Evolutionary conservation across 1,139 yeast species (phyloP).

Genomic region (Yamadazyma aaseri): DNA sequence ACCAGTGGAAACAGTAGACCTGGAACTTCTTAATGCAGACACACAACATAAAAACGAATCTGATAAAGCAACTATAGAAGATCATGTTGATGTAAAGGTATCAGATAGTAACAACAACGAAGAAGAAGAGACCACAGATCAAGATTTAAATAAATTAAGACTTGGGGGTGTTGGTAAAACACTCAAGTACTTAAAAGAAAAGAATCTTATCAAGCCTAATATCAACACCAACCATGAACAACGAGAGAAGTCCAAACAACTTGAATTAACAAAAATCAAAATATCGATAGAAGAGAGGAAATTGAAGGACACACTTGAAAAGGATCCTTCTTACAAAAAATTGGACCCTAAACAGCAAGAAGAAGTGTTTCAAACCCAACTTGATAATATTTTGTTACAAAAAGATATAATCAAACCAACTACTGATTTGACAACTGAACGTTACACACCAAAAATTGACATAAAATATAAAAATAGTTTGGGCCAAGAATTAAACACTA

Average conservation of each 20-base stretch:
- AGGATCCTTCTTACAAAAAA: slow-evolving; percentile 29
- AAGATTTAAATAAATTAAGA: slow-evolving; percentile 1
- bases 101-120: slow-evolving; percentile 4
- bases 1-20: background rate
- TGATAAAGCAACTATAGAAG: background rate
- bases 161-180: slow-evolving; percentile 58
- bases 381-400: slow-evolving; percentile 29
- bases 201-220: slow-evolving; percentile 21
- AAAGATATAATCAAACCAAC: slow-evolving; percentile 22
- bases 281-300: slow-evolving; percentile 39
- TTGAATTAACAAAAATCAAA: slow-evolving; percentile 33
- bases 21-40: slow-evolving; percentile 3
- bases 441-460: slow-evolving; percentile 65
- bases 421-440: slow-evolving; percentile 1
- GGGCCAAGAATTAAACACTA: slow-evolving; percentile 64
- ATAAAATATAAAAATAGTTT: slow-evolving; percentile 67
- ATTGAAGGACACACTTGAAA: slow-evolving; percentile 39
- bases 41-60: slow-evolving; percentile 1
- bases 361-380: slow-evolving; percentile 23
- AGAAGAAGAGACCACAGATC: background rate
- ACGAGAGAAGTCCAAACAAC: slow-evolving; percentile 28
- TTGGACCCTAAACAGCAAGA: slow-evolving; percentile 32
- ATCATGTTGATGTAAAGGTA: background rate
- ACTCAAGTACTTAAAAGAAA: slow-evolving; percentile 49
- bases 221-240: slow-evolving; percentile 20